Conservation (phyloP, 345 rosid species). For the Firmiana major region DNA sequence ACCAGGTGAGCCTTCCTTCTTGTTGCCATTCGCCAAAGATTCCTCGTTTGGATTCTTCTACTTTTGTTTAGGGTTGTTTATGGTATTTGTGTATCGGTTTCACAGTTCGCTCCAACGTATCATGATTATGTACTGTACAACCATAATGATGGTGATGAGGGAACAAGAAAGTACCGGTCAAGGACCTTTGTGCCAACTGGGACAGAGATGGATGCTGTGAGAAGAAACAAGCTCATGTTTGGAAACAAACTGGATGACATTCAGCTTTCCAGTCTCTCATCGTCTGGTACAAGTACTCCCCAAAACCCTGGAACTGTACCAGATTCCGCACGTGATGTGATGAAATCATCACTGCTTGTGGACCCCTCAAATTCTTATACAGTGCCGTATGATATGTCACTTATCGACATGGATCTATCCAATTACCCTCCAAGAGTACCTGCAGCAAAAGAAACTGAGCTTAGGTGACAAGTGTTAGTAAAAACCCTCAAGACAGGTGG, state of each 20-base stretch:
- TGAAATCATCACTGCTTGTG: slow-evolving; percentile 66
- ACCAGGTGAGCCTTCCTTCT: slow-evolving; percentile 56
- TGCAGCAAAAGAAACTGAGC: slow-evolving; percentile 51
- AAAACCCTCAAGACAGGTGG: slow-evolving; percentile 15
- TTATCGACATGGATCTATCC: slow-evolving; percentile 83
- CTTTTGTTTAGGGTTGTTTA: background rate
- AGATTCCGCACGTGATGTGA: slow-evolving; percentile 43
- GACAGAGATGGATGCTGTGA: slow-evolving; percentile 88
- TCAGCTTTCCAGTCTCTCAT: slow-evolving; percentile 63
- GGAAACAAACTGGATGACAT: slow-evolving; percentile 75
- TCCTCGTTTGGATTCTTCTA: slow-evolving; percentile 1
- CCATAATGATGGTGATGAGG: slow-evolving; percentile 82
- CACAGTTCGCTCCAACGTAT: slow-evolving; percentile 94
- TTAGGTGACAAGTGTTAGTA: slow-evolving; percentile 38
- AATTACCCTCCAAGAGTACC: slow-evolving; percentile 75
- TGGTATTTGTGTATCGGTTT: slow-evolving; percentile 12
- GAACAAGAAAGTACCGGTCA: slow-evolving; percentile 78
- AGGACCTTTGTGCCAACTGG: slow-evolving; percentile 98
- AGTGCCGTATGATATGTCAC: slow-evolving; percentile 71
- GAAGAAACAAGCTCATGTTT: slow-evolving; percentile 58
- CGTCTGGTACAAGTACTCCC: slow-evolving; percentile 65
- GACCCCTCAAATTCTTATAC: slow-evolving; percentile 53
- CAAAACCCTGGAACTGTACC: slow-evolving; percentile 24
- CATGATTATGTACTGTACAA: slow-evolving; percentile 97
- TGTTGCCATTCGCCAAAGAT: background rate